Evolutionary conservation across 371 early-diverging fungal species (phyloP).

Genomic region (Mucor mucedo): DNA sequence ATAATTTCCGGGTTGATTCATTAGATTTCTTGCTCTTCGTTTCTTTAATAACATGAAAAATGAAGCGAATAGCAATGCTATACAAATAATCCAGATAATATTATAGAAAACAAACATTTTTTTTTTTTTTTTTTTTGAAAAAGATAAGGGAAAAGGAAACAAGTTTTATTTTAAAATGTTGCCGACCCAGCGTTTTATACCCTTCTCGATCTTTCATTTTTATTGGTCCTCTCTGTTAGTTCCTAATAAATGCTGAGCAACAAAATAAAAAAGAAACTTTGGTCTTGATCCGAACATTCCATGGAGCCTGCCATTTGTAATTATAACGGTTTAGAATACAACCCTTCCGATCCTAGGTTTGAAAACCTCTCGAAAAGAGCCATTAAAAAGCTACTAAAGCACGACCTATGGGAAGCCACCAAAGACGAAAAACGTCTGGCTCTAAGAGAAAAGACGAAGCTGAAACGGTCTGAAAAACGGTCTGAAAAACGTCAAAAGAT

Average conservation of each 20-base stretch:
- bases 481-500: slow-evolving; percentile 32
- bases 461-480: slow-evolving; percentile 34
- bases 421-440: slow-evolving; percentile 31
- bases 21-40: slow-evolving; percentile 3
- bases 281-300: not conserved
- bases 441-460: slow-evolving; percentile 37
- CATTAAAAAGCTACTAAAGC: slow-evolving; percentile 41
- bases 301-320: slow-evolving; percentile 19
- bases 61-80: slow-evolving; percentile 17
- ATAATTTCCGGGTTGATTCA: too few species aligned
- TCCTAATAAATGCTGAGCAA: not conserved
- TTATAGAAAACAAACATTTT: slow-evolving; percentile 27
- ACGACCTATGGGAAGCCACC: slow-evolving; percentile 43
- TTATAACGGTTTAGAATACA: slow-evolving; percentile 38
- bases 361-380: slow-evolving; percentile 42
- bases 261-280: not conserved
- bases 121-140: slow-evolving; percentile 7
- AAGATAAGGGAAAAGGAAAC: not conserved
- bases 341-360: slow-evolving; percentile 45
- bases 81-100: slow-evolving; percentile 25
- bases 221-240: not conserved
- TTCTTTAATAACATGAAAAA: slow-evolving; percentile 12
- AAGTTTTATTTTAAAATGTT: too few species aligned
- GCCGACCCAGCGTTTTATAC: too few species aligned
- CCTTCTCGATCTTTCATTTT: too few species aligned